phyloP scores from a whole-genome alignment of 2,329 filamentous ascomycete species.

The Graphiopsis chlorocephala region DNA sequence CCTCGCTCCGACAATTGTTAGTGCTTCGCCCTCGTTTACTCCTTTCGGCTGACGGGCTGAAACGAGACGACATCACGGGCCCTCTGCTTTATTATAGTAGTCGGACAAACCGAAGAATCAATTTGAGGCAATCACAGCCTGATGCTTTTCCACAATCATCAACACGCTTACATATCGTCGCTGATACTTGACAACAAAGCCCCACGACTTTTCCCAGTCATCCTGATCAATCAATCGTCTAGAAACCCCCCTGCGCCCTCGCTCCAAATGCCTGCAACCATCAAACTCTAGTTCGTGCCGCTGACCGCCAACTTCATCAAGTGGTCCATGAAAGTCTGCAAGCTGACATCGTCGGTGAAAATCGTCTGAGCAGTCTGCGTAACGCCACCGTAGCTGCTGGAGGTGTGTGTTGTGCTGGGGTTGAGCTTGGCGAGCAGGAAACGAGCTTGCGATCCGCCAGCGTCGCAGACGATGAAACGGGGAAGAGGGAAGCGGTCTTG shows the following conservation, averaged over 20 bases:
- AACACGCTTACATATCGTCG: neutral
- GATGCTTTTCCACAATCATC: neutral
- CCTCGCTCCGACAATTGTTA: neutral
- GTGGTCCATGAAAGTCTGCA: constrained; percentile 99
- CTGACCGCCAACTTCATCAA: constrained; percentile 75
- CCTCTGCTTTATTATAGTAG: neutral
- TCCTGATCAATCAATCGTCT: constrained; percentile 8
- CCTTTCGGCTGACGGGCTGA: neutral
- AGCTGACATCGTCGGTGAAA: constrained; percentile 95
- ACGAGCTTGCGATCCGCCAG: constrained; percentile 95
- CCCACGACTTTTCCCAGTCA: neutral
- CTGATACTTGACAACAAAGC: neutral
- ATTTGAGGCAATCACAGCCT: neutral
- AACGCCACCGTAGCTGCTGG: constrained; percentile 84
- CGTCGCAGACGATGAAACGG: constrained; percentile 96
- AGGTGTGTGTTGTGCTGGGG: constrained; percentile 94
- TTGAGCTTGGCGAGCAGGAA: constrained; percentile 97
- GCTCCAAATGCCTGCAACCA: constrained; percentile 4
- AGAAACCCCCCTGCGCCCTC: constrained; percentile 7
- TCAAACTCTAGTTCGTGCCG: constrained; percentile 27
- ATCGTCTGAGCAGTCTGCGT: constrained; percentile 93
- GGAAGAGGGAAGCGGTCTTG: constrained; percentile 97
- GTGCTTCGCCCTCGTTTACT: neutral
- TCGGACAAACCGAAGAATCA: neutral
- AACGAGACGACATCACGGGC: neutral